A percentile compares a stretch with the other conserved stretches of the same genome.
Evolutionary conservation across 1,284 basidiomycete species (phyloP).

Genomic region (Austroboletus novae-zelandiae): DNA sequence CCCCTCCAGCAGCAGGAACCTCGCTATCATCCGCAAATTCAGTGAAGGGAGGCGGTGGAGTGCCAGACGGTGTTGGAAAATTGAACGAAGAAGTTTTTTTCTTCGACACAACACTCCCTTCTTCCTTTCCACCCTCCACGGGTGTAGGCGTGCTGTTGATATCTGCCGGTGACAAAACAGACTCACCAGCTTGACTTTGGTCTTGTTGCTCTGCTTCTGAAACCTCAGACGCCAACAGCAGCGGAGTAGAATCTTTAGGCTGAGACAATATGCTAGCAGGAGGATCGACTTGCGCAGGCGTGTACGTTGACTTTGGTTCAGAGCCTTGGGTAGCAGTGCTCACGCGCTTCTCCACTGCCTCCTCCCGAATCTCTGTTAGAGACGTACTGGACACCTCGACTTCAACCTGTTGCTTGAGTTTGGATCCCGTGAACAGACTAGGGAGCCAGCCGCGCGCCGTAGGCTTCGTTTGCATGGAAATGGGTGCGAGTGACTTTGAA

Average conservation of each 20-base stretch:
- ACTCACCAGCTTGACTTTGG: background rate
- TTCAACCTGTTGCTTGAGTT: background rate
- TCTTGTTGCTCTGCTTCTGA: constrained; percentile 2
- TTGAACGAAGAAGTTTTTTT: constrained; percentile 8
- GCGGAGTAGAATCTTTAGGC: constrained; percentile 1
- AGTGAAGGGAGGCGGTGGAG: constrained; percentile 30
- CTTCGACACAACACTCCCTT: background rate
- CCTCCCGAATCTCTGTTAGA: constrained; percentile 1
- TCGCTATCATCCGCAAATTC: constrained; percentile 16
- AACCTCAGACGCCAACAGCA: constrained; percentile 6
- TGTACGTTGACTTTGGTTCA: constrained; percentile 10
- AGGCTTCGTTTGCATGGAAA: constrained; percentile 4
- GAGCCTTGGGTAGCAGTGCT: background rate
- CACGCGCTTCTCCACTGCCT: background rate
- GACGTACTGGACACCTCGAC: background rate
- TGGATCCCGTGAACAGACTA: constrained; percentile 2
- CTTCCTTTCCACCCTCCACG: background rate
- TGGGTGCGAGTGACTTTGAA: constrained; percentile 7
- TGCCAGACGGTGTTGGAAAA: constrained; percentile 5
- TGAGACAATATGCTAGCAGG: constrained; percentile 18
- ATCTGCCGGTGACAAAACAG: constrained; percentile 7
- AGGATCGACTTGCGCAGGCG: constrained; percentile 27
- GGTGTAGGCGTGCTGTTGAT: constrained; percentile 8
- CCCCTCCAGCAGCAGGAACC: constrained; percentile 5
- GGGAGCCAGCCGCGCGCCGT: constrained; percentile 3